These are phyloP conservation scores for Exophiala alcalophila DNA, from an alignment of 2,329 filamentous ascomycete species.

Conservation along the genomic window DNA sequence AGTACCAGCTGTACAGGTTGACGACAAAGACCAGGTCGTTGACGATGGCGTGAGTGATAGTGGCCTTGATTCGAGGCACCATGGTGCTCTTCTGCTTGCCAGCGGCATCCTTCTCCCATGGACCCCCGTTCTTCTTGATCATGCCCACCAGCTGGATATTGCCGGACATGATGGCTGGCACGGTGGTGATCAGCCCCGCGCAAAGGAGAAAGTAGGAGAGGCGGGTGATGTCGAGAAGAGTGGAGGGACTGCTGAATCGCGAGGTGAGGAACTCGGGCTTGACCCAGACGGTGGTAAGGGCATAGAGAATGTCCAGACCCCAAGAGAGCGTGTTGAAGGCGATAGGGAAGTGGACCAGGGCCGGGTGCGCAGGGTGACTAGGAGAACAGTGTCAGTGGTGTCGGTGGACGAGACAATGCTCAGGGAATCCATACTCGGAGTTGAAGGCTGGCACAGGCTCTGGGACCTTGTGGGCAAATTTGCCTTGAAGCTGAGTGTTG, in stretches of 20 bases:
- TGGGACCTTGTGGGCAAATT: slow-evolving; percentile 30
- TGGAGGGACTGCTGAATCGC: slow-evolving; percentile 25
- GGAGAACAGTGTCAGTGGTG: slow-evolving; percentile 2
- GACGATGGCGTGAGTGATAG: slow-evolving; percentile 29
- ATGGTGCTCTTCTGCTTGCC: slow-evolving; percentile 31
- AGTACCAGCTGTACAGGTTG: slow-evolving; percentile 30
- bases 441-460: slow-evolving; percentile 31
- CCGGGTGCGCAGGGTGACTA: slow-evolving; percentile 29
- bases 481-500: slow-evolving; percentile 28
- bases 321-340: slow-evolving; percentile 31
- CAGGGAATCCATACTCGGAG: slow-evolving; percentile 24
- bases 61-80: slow-evolving; percentile 30
- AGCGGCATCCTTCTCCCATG: slow-evolving; percentile 29
- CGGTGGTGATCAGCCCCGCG: slow-evolving; percentile 28
- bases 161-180: slow-evolving; percentile 31
- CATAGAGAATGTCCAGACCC: slow-evolving; percentile 31
- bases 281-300: slow-evolving; percentile 26
- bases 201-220: slow-evolving; percentile 29
- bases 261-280: slow-evolving; percentile 29
- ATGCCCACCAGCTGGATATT: slow-evolving; percentile 30
- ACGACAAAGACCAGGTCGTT: slow-evolving; percentile 29
- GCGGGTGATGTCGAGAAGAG: slow-evolving; percentile 30
- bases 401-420: neutral
- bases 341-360: slow-evolving; percentile 31
- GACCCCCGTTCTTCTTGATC: slow-evolving; percentile 32